Conservation (phyloP, 176 grass and related monocot species). For the Panicum miliaceum region DNA sequence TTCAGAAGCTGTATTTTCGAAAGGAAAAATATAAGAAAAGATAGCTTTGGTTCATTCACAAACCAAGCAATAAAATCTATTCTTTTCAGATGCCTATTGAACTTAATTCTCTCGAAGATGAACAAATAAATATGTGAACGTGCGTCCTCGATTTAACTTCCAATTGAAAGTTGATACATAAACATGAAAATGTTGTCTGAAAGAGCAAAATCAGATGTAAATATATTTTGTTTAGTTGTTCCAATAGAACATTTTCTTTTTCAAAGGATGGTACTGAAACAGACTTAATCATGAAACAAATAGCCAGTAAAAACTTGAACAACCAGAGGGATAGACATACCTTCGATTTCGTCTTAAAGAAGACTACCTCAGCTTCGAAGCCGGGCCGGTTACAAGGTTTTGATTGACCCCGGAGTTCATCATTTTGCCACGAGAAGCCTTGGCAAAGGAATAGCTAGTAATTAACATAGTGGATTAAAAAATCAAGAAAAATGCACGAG, state of each 20-base stretch:
- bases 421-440: no score
- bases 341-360: neutral
- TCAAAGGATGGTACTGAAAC: neutral
- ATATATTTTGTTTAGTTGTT: conserved; percentile 2
- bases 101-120: conserved; percentile 5
- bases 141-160: neutral
- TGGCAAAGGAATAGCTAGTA: neutral
- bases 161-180: neutral
- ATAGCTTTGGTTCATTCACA: conserved; percentile 1
- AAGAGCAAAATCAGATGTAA: neutral
- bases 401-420: neutral
- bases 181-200: neutral
- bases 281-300: neutral
- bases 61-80: conserved; percentile 1
- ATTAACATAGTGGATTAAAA: neutral
- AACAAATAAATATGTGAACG: neutral
- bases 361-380: neutral
- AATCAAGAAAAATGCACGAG: neutral
- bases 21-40: neutral
- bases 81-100: conserved; percentile 7
- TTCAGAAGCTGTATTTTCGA: conserved; percentile 13
- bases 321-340: neutral
- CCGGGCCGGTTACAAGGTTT: neutral
- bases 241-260: neutral
- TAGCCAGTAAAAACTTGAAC: neutral